Evolutionary conservation across 2,329 filamentous ascomycete genomes (phyloP).

Genomic region (Alternaria atra): DNA sequence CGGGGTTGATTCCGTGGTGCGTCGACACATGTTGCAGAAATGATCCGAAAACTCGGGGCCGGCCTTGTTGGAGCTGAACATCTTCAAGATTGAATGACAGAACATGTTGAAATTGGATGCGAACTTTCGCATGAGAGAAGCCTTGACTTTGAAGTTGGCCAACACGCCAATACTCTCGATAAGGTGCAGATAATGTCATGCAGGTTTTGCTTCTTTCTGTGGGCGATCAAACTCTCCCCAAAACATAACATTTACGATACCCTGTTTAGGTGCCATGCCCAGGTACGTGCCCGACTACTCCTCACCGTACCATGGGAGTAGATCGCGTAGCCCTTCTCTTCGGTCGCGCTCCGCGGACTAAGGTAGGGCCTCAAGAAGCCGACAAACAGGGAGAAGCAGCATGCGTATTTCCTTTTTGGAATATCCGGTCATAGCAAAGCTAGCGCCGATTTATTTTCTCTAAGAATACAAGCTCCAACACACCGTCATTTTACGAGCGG

Average conservation of each 20-base stretch:
- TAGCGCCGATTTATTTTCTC: background rate
- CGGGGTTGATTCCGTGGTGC: background rate
- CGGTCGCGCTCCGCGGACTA: background rate
- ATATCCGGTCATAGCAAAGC: background rate
- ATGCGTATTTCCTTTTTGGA: background rate
- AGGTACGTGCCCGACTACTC: slow-evolving; percentile 2
- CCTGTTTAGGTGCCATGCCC: background rate
- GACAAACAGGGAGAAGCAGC: background rate
- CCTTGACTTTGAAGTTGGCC: background rate
- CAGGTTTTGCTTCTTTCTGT: slow-evolving; percentile 1
- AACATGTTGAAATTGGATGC: background rate
- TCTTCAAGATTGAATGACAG: background rate
- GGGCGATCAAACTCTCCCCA: background rate
- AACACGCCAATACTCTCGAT: background rate
- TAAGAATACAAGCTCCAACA: background rate
- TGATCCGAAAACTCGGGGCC: background rate
- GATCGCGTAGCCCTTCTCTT: background rate
- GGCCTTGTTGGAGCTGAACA: background rate
- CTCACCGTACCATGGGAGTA: slow-evolving; percentile 3
- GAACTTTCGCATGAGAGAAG: background rate
- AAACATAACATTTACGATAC: background rate
- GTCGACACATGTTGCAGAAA: slow-evolving; percentile 5
- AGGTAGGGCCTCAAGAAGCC: background rate
- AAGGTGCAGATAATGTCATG: slow-evolving; percentile 1
- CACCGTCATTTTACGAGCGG: background rate